Base-by-base conservation (phyloP, 75 land plant genomes). In the Gnetum montanum region DNA sequence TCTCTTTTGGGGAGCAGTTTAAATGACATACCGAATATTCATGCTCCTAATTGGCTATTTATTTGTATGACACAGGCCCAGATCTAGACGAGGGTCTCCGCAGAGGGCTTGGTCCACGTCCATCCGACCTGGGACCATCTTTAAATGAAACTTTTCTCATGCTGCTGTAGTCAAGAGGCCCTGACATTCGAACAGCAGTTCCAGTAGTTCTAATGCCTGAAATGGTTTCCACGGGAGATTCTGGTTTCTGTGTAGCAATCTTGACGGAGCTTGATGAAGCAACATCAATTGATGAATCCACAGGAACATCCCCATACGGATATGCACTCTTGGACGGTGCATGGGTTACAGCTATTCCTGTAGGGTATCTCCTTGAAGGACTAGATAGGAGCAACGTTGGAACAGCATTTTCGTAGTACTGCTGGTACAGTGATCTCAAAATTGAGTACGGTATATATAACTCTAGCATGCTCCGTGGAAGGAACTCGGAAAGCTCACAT, bases 401-500 rank as follows among this genome's bases (percentile, higher is more conserved):
- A 31, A 80, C 79, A 2, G 85, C 71, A 58, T 77, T 84, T 52
- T 69, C 73, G 54, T 86, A 95, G 49, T 95, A 83, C 63, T 86
- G 85, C 31, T 84, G 77, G 48, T 90, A 90, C 53, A 95, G 67
- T 15, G 99, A 90, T 23, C 99, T 84, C 49, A 90, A 70, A 38
- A 95, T 77, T 6, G 88, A 62, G 55, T 89, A 95, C 6, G 99
- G 99, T 41, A 95, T 58, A 51, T 86, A 74, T 16, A 72, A 34
- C 58, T 95, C 99, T 1, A 95, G 66, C 22, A 82, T 74, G 73
- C 93, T 95, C 73, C 99, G 67, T 41, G 99, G 92, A 16, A 95
- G 74, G 49, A 76, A 77, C 3, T 64, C 70, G 1, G 93, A 86
- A 8, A 86, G 56, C 27, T 86, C 89, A 54, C 97, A 95, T 13